Evolutionary conservation across 208 protist species (phyloP).

Genomic region (Trichomonas vaginalis): DNA sequence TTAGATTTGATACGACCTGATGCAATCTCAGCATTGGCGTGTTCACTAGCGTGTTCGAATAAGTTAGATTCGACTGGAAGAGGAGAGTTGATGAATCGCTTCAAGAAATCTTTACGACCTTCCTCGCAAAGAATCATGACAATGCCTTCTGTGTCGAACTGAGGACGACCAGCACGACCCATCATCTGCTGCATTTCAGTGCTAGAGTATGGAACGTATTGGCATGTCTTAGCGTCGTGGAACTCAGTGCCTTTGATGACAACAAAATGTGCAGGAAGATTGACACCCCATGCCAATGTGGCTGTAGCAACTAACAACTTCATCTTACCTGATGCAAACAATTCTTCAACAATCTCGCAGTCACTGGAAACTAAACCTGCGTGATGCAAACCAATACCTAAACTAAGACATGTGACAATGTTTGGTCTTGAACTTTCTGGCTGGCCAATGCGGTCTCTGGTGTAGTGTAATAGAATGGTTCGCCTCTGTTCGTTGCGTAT

Average conservation of each 20-base stretch:
- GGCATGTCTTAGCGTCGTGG: constrained; percentile 80
- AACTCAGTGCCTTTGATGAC: constrained; percentile 99
- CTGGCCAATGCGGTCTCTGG: background rate
- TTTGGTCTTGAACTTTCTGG: constrained; percentile 22
- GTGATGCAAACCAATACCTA: constrained; percentile 98
- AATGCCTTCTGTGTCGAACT: constrained; percentile 33
- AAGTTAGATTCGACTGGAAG: constrained; percentile 96
- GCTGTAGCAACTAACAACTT: constrained; percentile 82
- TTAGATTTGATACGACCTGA: constrained; percentile 34
- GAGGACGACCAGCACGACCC: constrained; percentile 86
- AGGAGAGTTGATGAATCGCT: constrained; percentile 62
- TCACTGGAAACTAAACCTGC: constrained; percentile 64
- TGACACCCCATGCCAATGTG: constrained; percentile 99
- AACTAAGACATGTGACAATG: constrained; percentile 71
- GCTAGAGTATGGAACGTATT: constrained; percentile 94
- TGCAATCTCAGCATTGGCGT: constrained; percentile 96
- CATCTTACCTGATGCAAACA: background rate
- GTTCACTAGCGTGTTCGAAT: constrained; percentile 73
- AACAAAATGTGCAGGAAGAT: constrained; percentile 97
- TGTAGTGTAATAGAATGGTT: background rate
- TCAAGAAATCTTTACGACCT: constrained; percentile 95
- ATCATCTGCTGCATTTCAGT: constrained; percentile 99
- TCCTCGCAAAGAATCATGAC: constrained; percentile 86
- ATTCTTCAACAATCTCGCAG: constrained; percentile 44
- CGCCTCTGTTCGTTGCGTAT: background rate